Percentiles rank a stretch among this genome's conserved stretches.
These are phyloP conservation scores for Diplodia mutila DNA, from an alignment of 2,329 filamentous ascomycete species.

Conservation along the genomic window DNA sequence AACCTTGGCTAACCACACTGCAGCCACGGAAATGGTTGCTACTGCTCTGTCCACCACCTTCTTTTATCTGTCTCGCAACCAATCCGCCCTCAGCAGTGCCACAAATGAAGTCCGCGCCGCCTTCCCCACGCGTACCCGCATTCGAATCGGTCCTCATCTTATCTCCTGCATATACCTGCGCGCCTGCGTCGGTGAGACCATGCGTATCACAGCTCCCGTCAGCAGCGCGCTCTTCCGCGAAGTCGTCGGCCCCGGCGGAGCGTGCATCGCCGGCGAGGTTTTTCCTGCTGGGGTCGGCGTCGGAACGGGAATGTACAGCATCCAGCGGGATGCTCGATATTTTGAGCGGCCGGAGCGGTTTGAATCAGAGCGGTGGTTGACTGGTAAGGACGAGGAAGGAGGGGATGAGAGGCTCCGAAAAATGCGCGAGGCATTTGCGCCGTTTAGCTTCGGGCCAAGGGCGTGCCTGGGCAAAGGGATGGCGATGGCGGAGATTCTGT, in stretches of 20 bases:
- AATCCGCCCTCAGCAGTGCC: no score
- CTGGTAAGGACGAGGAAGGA: no score
- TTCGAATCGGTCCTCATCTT: conserved; percentile 28
- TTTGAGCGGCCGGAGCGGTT: conserved; percentile 41
- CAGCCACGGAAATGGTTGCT: conserved; percentile 49
- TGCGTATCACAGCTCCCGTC: conserved; percentile 34
- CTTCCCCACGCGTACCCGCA: conserved; percentile 43
- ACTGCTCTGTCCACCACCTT: conserved; percentile 47
- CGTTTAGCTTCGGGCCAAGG: conserved; percentile 70
- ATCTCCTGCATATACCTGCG: background rate
- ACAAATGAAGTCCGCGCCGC: conserved; percentile 38
- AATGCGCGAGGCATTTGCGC: conserved; percentile 58
- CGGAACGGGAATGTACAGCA: conserved; percentile 43
- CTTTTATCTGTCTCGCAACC: no score
- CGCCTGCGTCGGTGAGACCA: background rate
- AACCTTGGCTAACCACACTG: background rate
- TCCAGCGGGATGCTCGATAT: conserved; percentile 45
- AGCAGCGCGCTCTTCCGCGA: conserved; percentile 43
- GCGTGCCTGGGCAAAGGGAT: conserved; percentile 74
- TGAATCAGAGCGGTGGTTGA: conserved; percentile 31
- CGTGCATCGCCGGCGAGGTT: conserved; percentile 32
- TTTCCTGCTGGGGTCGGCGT: conserved; percentile 43
- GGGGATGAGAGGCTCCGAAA: background rate
- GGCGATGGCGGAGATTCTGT: conserved; percentile 60
- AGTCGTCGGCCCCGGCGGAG: conserved; percentile 41